Evolutionary conservation across 129 eudicot species (phyloP), one percentile per base, ranked within the genome.

Genomic region (Escallonia herrerae): DNA sequence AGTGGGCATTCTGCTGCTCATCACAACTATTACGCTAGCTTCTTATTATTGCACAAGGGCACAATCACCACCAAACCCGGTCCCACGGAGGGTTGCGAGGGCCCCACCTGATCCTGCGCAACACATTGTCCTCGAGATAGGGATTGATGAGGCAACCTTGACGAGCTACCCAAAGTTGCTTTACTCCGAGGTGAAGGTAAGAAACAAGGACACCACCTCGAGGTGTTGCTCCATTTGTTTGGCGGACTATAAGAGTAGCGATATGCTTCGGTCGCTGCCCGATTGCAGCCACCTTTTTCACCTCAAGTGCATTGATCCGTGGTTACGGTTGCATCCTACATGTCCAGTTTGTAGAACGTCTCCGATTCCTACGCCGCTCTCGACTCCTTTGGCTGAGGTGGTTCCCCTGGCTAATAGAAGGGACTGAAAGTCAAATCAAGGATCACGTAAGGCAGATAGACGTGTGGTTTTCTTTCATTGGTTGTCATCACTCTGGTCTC

Each of bases 341-440:
- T 93, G 98, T 72, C 96, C 98, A 9, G 80, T 85, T 63, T 93
- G 98, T 66, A 72, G 98, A 43, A 93, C 95, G 3, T 93, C 98
- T 44, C 98, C 98, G 5, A 6, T 93, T 53, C 95, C 98, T 14
- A 76, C 98, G 8, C 98, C 96, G 7, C 74, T 83, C n/a, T 70
- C 96, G 37, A 91, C 98, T 8, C 98, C 98, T 8, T 75, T 91
- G 76, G 95, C 95, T 1, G 95, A 93, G 81, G 91, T 85, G 49
- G 89, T 82, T 41, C 96, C 96, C 2, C 72, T 91, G 5, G 74
- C 94, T 2, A 73, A 50, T 33, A 83, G 86, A 57, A 79, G 75
- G 6, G 75, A 77, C n/a, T 53, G 58, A 53, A 11, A 2, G 9
- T 45, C 9, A 8, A 8, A 45, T 1, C 2, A 5, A 8, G 49